Evolutionary conservation across 1,284 basidiomycete species (phyloP), one percentile per base, ranked within the genome.

Genomic region (Jaminaea rosea): DNA sequence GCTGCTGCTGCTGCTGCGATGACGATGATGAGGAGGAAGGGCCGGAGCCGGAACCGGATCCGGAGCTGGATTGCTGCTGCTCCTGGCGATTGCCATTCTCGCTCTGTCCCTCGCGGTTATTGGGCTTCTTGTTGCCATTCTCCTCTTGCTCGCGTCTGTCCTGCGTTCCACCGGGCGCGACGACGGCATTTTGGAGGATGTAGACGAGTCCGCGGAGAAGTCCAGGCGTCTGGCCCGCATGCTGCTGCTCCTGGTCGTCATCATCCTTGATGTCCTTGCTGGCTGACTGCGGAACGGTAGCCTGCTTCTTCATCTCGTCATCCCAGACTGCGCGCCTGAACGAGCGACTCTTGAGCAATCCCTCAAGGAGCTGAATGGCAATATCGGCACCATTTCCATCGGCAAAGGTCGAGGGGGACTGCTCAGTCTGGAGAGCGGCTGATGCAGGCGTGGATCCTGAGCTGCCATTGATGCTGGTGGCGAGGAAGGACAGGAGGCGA

Each of bases 281-380:
- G 53, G 4, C 26, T 15, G 19, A 62, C 49, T 29, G 59, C 49
- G 6, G 42, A 26, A 26, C 24, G 13, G 13, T 31, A 4, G 57
- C 56, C 56, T 60, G 59, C 44, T 65, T 64, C 26, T 56, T 58
- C 0, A 61, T 55, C 39, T 72, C 69, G 21, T 58, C 56, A 15
- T 76, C 65, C 79, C 79, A 80, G 1, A 78, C 76, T 5, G 71
- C 66, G 36, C 67, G 79, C 42, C 92, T 81, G 63, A 83, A 86
- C 68, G 88, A 83, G 47, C 84, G 82, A 17, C 86, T 83, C 15
- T 90, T 81, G 9, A 97, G 78, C n/a, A 93, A 76, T 1, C 85
- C 83, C 71, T 90, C 88, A 4, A 96, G 80, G 60, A 87, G 88
- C 73, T 93, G 90, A 1, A 94, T 87, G 1, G 86, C 85, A 36